Percentiles rank a stretch among this genome's conserved stretches.
Evolutionary conservation across 2,329 filamentous ascomycete species (phyloP).

Genomic region (Neodidymelliopsis sp.): DNA sequence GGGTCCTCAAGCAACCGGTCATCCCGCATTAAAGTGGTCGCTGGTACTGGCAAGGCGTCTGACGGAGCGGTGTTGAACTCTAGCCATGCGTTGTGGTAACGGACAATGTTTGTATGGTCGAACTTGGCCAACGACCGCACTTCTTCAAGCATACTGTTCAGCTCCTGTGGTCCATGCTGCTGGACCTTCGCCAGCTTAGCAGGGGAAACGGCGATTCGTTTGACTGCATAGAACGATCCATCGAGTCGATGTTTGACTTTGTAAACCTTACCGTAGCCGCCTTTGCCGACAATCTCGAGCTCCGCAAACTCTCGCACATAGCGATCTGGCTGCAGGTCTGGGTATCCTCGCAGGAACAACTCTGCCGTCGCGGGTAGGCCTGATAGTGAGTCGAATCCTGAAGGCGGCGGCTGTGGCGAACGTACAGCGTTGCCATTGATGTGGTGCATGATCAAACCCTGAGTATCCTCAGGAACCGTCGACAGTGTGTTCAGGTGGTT

Average conservation of each 20-base stretch:
- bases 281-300: conserved; percentile 65
- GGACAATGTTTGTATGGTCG: conserved; percentile 71
- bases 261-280: conserved; percentile 71
- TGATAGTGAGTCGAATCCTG: conserved; percentile 22
- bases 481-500: conserved; percentile 35
- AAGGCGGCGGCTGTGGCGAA: conserved; percentile 21
- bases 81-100: conserved; percentile 71
- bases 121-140: conserved; percentile 68
- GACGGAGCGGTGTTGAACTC: conserved; percentile 52
- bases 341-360: conserved; percentile 36
- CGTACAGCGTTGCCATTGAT: conserved; percentile 11
- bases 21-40: conserved; percentile 20
- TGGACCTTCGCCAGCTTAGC: conserved; percentile 61
- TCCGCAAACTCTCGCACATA: conserved; percentile 46
- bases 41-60: conserved; percentile 15
- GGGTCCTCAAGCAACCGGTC: conserved; percentile 36
- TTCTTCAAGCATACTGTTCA: conserved; percentile 66
- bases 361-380: conserved; percentile 25
- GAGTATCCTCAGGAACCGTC: conserved; percentile 30
- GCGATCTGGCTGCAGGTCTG: conserved; percentile 41
- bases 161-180: conserved; percentile 59
- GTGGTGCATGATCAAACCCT: conserved; percentile 32
- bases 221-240: conserved; percentile 68
- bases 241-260: conserved; percentile 69
- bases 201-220: conserved; percentile 67